Base-by-base conservation (phyloP, 129 eudicot species). In the Flaveria trinervia region DNA sequence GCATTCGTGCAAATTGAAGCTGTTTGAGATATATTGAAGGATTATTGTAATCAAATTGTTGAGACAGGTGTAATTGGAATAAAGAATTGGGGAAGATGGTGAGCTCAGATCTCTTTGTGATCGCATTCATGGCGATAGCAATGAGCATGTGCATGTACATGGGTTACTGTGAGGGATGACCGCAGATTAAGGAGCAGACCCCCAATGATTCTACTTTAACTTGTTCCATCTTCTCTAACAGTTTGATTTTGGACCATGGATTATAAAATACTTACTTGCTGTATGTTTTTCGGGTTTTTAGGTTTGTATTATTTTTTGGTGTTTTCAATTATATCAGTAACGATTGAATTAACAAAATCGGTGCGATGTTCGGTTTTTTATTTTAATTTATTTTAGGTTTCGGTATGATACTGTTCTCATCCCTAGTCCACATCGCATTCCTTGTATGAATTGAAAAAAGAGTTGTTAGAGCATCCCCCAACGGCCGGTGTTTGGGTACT, bases 141-240 rank as follows among this genome's bases (percentile, higher is more conserved):
- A 66, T 7, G 10, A 55, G 79, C 83, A 80, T 80, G 83, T 80
- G 84, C 79, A 80, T 66, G 69, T 73, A 73, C 83, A 44, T 80
- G 79, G 83, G 79, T 66, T 80, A 55, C 12, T 54, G 84, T 73
- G 79, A 65, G 65, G 46, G 59, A 25, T 72, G 83, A 73, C 75
- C 84, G 84, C 65, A 66, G 28, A 80, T 54, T 56, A 65, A 80
- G 84, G 79, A 72, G 48, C 66, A 51, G 48, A 46, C 49, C 49
- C 20, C 74, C 74, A 56, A 51, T 77, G 18, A 67, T 41, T 77
- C 4, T 5, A 52, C 23, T 76, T 65, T 16, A 14, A 11, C 68
- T 62, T 75, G 20, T 57, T 48, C 28, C 55, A n/a, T 75, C 56
- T 23, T 74, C 62, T 62, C 51, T 51, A 49, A 33, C 25, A 3